phyloP scores from a whole-genome alignment of 805 yeast genomes.

The Priceomyces fermenticarens region DNA sequence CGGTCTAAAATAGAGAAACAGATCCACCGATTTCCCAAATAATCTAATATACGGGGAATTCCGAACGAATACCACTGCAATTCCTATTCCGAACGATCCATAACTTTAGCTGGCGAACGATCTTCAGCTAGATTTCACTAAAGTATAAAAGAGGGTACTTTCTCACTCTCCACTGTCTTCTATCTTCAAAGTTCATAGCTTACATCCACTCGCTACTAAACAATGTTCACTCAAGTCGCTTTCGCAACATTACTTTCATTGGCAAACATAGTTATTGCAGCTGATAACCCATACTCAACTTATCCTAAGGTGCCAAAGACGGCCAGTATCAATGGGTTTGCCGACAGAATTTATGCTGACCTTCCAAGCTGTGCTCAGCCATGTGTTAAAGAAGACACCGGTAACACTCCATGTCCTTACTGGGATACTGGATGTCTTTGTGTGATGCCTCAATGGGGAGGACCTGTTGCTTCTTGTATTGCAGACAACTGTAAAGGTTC shows the following conservation, averaged over 20 bases:
- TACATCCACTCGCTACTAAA: background rate
- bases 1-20: too few relatives aligned
- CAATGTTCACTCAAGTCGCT: slow-evolving; percentile 4
- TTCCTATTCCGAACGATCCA: too few relatives aligned
- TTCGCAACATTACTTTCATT: slow-evolving; percentile 7
- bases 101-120: too few relatives aligned
- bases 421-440: slow-evolving; percentile 48
- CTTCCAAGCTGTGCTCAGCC: slow-evolving; percentile 36
- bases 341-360: slow-evolving; percentile 32
- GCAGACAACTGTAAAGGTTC: slow-evolving; percentile 33
- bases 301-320: slow-evolving; percentile 36
- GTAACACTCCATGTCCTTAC: slow-evolving; percentile 41
- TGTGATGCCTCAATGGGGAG: slow-evolving; percentile 36
- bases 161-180: background rate
- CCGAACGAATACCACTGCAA: too few relatives aligned
- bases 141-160: background rate
- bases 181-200: background rate
- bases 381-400: slow-evolving; percentile 31
- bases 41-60: too few relatives aligned
- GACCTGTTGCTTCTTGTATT: slow-evolving; percentile 36
- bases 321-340: slow-evolving; percentile 42
- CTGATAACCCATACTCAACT: slow-evolving; percentile 24
- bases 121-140: too few relatives aligned
- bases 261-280: slow-evolving; percentile 11
- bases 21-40: too few relatives aligned